These are phyloP conservation scores for Toxicodendron radicans DNA, from an alignment of 345 rosid genomes.

Conservation along the genomic window DNA sequence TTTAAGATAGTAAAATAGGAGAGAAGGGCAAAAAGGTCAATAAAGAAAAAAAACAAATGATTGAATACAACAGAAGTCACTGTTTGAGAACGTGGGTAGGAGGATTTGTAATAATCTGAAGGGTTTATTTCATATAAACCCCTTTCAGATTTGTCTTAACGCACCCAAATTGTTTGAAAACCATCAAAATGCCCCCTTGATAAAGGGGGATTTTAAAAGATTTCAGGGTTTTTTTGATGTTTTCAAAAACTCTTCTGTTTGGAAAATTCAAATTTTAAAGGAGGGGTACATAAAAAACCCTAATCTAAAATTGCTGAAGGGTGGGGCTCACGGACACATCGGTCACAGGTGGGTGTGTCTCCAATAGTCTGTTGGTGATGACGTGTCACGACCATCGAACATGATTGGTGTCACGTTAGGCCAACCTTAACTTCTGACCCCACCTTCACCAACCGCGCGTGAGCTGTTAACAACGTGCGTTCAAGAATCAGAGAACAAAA, in stretches of 20 bases:
- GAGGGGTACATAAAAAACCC: too few species aligned
- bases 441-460: constrained; percentile 45
- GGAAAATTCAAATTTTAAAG: too few species aligned
- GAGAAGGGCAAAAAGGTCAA: constrained; percentile 28
- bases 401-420: constrained; percentile 58
- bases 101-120: background rate
- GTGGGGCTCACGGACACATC: constrained; percentile 14
- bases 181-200: too few species aligned
- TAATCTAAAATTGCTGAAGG: constrained; percentile 8
- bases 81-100: constrained; percentile 56
- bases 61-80: constrained; percentile 43
- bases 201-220: too few species aligned
- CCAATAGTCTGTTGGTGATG: constrained; percentile 29
- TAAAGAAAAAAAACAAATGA: constrained; percentile 31
- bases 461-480: constrained; percentile 63
- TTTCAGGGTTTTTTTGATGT: too few species aligned
- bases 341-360: constrained; percentile 32
- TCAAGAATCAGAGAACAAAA: background rate
- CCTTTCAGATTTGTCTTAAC: too few species aligned
- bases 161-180: too few species aligned
- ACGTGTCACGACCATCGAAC: constrained; percentile 49
- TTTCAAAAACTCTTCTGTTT: too few species aligned
- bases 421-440: constrained; percentile 17
- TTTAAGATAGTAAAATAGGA: too few species aligned
- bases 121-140: too few species aligned